Base-by-base conservation (phyloP, 306 rosid species). In the Castanea sativa region DNA sequence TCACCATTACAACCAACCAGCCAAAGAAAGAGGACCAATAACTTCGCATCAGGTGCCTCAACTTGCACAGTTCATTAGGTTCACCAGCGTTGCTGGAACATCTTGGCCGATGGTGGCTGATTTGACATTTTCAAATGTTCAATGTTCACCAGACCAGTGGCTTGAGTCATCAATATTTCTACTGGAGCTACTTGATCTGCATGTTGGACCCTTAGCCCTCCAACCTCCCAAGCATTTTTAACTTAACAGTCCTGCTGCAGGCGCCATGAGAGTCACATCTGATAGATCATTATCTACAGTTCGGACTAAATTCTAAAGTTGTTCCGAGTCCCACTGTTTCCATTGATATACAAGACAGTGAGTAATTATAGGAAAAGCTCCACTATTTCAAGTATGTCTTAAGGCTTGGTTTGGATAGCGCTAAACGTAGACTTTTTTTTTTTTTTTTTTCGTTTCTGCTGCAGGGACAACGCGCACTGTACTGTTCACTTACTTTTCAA, bases 301-400 rank as follows among this genome's bases (percentile, higher is more conserved):
- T 78, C 85, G 71, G 57, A 89, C 92, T 84, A 89, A 77, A 76
- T 89, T 89, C 86, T 87, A 61, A 87, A 89, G 90, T 83, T 85
- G 80, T 87, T 89, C 76, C 72, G 84, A 74, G 92, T 89, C 82
- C 87, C 90, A 73, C 92, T 71, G 75, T 58, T 63, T 35, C 58
- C 18, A 58, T n/a, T 5, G 33, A n/a, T 35, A 35, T 68, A 19
- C 25, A 64, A 64, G 45, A 32, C 71, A 32, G 32, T 64, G 23
- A 64, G 49, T 64, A 64, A 30, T 41, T 2, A 8, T 11, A 30
- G 45, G 45, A 64, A 32, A 30, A 61, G 13, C 71, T 32, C 18
- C 71, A 64, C 5, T 59, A 11, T 64, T 7, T 38, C 45, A 9
- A 64, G 70, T 64, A 19, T 15, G 23, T 7, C 70, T 30, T 64